Percentiles rank a stretch among this genome's conserved stretches.
Evolutionary conservation across 805 yeast species (phyloP).

Genomic region (Metschnikowia proteae): DNA sequence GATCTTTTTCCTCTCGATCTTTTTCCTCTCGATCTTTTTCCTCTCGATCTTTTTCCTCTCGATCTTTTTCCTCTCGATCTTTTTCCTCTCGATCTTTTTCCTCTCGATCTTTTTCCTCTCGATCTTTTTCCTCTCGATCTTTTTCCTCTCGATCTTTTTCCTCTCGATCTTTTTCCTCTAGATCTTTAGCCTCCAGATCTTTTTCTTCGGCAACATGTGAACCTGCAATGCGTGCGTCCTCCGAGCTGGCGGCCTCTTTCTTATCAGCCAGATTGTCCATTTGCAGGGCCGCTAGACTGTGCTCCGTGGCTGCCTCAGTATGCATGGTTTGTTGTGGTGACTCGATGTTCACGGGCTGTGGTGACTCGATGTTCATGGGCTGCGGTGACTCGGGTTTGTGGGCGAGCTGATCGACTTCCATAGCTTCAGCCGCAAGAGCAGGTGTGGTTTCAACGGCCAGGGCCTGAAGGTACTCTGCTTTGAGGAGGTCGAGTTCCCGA

Average conservation of each 20-base stretch:
- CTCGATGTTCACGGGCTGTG: too few relatives aligned
- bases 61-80: not conserved
- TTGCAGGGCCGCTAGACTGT: too few relatives aligned
- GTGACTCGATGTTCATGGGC: too few relatives aligned
- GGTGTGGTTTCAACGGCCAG: not conserved
- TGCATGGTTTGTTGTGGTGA: too few relatives aligned
- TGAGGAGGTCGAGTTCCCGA: constrained; percentile 10
- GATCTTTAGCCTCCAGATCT: too few relatives aligned
- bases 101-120: not conserved
- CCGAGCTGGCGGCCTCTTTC: too few relatives aligned
- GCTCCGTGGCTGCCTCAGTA: too few relatives aligned
- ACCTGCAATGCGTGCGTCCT: too few relatives aligned
- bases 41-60: not conserved
- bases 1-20: not conserved
- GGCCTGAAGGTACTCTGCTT: not conserved
- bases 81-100: not conserved
- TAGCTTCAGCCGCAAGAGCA: not conserved
- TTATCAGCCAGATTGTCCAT: too few relatives aligned
- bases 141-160: not conserved
- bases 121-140: not conserved
- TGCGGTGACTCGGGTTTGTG: not conserved
- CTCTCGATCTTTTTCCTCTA: not conserved
- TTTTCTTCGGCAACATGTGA: too few relatives aligned
- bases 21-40: not conserved
- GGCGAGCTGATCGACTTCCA: not conserved